A percentile compares a stretch with the other conserved stretches of the same genome.
Evolutionary conservation across 2,329 filamentous ascomycete species (phyloP).

Genomic region (Calonectria naviculata): DNA sequence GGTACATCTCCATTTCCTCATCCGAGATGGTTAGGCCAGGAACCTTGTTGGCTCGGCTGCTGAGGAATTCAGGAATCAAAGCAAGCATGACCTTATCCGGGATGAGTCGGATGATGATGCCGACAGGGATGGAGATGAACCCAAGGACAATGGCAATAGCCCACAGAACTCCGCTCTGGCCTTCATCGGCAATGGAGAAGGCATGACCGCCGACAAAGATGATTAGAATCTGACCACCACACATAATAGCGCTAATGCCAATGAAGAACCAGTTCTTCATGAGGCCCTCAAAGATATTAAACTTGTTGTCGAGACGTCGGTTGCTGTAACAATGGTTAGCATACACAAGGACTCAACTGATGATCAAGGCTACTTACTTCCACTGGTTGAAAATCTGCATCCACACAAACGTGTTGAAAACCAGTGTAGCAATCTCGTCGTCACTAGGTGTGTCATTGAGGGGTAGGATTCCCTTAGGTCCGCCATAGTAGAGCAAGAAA

Average conservation of each 20-base stretch:
- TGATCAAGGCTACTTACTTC: constrained; percentile 71
- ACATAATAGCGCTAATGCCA: constrained; percentile 86
- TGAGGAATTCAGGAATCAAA: constrained; percentile 65
- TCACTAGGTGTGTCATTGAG: constrained; percentile 60
- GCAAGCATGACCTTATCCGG: constrained; percentile 76
- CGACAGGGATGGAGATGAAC: constrained; percentile 85
- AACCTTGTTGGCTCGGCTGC: constrained; percentile 57
- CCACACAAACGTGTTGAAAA: constrained; percentile 99
- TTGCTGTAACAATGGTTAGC: constrained; percentile 64
- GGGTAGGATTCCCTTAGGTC: constrained; percentile 53
- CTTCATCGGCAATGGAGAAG: constrained; percentile 74
- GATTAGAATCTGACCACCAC: constrained; percentile 89
- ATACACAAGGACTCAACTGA: background rate
- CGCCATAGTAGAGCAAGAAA: constrained; percentile 84
- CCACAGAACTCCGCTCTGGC: constrained; percentile 82
- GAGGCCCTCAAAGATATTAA: constrained; percentile 95
- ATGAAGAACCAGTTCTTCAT: constrained; percentile 90
- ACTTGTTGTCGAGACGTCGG: constrained; percentile 90
- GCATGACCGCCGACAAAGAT: constrained; percentile 86
- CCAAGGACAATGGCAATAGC: constrained; percentile 87
- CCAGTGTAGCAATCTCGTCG: constrained; percentile 77
- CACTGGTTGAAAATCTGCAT: constrained; percentile 99
- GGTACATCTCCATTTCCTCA: constrained; percentile 76
- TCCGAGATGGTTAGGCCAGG: constrained; percentile 72
- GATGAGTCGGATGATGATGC: constrained; percentile 82